phyloP scores from a whole-genome alignment of 169 alveolate species.

The Miamiensis avidus region DNA sequence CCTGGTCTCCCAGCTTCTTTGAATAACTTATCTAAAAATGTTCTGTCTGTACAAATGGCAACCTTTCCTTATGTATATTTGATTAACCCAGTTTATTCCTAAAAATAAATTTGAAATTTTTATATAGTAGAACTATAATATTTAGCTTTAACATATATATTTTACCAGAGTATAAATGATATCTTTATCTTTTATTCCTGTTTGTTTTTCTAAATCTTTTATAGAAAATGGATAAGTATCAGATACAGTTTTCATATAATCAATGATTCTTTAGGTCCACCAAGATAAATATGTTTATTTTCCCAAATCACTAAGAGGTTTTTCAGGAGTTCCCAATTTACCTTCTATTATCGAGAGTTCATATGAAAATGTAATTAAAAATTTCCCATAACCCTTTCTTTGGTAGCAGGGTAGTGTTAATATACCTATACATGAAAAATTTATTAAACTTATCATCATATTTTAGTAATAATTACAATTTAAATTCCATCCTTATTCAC shows the following conservation, averaged over 20 bases:
- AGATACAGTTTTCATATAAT: conserved; percentile 28
- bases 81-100: conserved; percentile 52
- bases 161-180: conserved; percentile 46
- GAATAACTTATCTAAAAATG: conserved; percentile 23
- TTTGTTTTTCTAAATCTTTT: conserved; percentile 60
- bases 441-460: too few species aligned
- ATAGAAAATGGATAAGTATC: conserved; percentile 45
- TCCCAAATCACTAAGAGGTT: conserved; percentile 84
- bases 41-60: conserved; percentile 42
- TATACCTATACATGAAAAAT: conserved; percentile 21
- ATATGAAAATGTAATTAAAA: conserved; percentile 76
- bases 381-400: conserved; percentile 86
- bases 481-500: conserved; percentile 75
- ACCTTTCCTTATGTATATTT: conserved; percentile 59
- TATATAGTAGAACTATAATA: too few species aligned
- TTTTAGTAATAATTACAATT: conserved; percentile 49
- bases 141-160: background rate
- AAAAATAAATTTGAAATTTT: too few species aligned
- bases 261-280: conserved; percentile 67
- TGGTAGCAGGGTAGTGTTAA: conserved; percentile 79
- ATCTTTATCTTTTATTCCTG: conserved; percentile 69
- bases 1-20: conserved; percentile 46
- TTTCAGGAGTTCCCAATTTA: conserved; percentile 85
- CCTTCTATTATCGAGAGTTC: conserved; percentile 62
- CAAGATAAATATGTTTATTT: conserved; percentile 72